Evolutionary conservation across 139 green algal genomes (phyloP).

Genomic region (Chlorella sp.): DNA sequence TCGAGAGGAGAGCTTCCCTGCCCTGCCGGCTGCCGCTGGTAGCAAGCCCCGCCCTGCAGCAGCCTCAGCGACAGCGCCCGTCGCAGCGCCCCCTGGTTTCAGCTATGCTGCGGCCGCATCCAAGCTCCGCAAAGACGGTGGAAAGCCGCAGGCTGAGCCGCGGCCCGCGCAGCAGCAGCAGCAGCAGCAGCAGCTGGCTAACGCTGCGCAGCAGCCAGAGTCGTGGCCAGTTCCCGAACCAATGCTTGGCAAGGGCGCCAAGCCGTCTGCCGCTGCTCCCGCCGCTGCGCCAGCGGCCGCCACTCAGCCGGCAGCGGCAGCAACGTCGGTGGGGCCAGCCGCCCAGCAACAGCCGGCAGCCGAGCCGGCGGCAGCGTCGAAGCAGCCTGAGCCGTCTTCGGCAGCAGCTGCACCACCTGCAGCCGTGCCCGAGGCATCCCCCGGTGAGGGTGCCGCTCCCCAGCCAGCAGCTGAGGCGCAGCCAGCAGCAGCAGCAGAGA

Average conservation of each 20-base stretch:
- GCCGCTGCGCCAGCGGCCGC: not conserved
- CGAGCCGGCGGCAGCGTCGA: not conserved
- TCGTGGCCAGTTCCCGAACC: not conserved
- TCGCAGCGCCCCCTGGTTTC: not conserved
- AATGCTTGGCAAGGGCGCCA: not conserved
- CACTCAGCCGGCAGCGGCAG: not conserved
- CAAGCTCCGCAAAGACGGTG: not conserved
- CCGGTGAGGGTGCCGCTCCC: too few species aligned
- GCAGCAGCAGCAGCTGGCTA: not conserved
- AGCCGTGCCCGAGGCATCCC: too few species aligned
- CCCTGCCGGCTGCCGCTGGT: not conserved
- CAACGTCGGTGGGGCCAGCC: not conserved
- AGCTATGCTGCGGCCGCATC: constrained; percentile 15
- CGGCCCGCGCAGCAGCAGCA: not conserved
- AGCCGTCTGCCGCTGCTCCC: not conserved
- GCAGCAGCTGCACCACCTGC: not conserved
- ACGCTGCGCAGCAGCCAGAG: constrained; percentile 1
- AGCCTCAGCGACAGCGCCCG: not conserved
- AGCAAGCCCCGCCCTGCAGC: not conserved
- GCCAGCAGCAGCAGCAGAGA: not conserved
- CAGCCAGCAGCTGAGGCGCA: too few species aligned
- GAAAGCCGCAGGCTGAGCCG: not conserved
- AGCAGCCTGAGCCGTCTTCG: not conserved
- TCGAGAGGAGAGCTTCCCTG: not conserved
- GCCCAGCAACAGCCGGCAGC: not conserved